Percentiles rank a stretch among this genome's conserved stretches.
phyloP scores from a whole-genome alignment of 1,139 yeast genomes.

The Yarrowia galli region DNA sequence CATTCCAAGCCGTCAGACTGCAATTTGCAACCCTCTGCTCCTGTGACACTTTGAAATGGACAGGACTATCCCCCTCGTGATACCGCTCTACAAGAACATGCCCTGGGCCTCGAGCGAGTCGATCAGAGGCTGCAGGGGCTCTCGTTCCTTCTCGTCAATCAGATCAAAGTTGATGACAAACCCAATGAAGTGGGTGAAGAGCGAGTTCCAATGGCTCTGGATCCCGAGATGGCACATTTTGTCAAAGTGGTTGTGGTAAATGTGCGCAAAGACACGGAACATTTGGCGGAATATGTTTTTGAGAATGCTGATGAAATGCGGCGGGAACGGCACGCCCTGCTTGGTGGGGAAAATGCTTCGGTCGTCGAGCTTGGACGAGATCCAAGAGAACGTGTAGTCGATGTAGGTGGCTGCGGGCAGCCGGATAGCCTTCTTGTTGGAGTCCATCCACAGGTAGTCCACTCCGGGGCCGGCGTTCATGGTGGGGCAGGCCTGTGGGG shows the following conservation, averaged over 20 bases:
- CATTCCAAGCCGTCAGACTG: no score
- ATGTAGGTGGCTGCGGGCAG: conserved; percentile 94
- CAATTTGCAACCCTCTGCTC: no score
- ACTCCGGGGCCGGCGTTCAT: conserved; percentile 96
- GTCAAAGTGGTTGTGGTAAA: conserved; percentile 93
- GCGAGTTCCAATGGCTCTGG: conserved; percentile 98
- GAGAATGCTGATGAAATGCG: conserved; percentile 79
- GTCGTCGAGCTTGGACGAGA: conserved; percentile 84
- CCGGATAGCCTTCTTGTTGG: conserved; percentile 75
- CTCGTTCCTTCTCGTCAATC: conserved; percentile 78
- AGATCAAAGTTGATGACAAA: conserved; percentile 84
- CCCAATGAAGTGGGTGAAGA: conserved; percentile 93
- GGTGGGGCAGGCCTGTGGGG: conserved; percentile 87
- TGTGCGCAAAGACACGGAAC: conserved; percentile 96
- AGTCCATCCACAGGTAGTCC: conserved; percentile 90
- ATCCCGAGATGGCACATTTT: conserved; percentile 85
- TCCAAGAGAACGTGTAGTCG: conserved; percentile 92
- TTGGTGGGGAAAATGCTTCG: conserved; percentile 91
- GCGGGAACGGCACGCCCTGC: conserved; percentile 89
- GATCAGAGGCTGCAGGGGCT: conserved; percentile 77
- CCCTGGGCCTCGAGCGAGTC: conserved; percentile 86
- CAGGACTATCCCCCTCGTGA: no score
- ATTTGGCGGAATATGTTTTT: conserved; percentile 88
- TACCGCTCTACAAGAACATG: conserved; percentile 13
- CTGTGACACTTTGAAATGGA: no score